Evolutionary conservation across 768 basidiomycete species (phyloP), one percentile per base, ranked within the genome.

Genomic region (Tricholoma furcatifolium): DNA sequence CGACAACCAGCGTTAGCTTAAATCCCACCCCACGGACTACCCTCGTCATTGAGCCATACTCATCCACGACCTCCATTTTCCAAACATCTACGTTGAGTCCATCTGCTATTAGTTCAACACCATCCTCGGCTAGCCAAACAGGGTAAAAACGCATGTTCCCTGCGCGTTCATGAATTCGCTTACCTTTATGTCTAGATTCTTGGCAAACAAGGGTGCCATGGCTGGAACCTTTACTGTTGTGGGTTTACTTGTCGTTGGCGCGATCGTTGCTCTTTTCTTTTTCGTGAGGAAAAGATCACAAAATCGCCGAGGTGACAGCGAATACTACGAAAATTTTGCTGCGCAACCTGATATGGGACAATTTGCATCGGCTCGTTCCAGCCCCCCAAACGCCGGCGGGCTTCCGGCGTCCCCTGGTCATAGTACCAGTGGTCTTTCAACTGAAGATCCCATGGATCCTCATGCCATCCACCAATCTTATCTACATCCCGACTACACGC

Each of bases 181-280:
- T 56, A 42, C 53, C 55, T 48, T 38, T 53, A n/a, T 18, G 20
- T 11, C 15, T 35, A 74, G 72, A n/a, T 72, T 75, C 50, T 71
- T 64, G 67, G 55, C 61, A 15, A 72, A 72, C 51, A 74, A 70
- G 58, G 66, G 60, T n/a, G 68, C 69, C 10, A 67, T 75, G 14
- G 69, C 69, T 4, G 71, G 66, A 18, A 68, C 65, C 17, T 75
- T 72, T 48, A 63, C 67, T 11, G 57, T 68, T 17, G 62, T 67
- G 21, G 51, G 65, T 43, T 53, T 75, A 45, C 54, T 70, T 23
- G 39, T 61, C 14, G 31, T 68, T 36, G 70, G 61, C 9, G 36
- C 64, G 7, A 32, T 60, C 20, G 60, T 62, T n/a, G 59, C 64
- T 14, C 51, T 65, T 34, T n/a, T 66, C 15, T 56, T 69, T 23